Evolutionary conservation across 2,329 filamentous ascomycete genomes (phyloP).

Genomic region (Boeremia lycopersici): DNA sequence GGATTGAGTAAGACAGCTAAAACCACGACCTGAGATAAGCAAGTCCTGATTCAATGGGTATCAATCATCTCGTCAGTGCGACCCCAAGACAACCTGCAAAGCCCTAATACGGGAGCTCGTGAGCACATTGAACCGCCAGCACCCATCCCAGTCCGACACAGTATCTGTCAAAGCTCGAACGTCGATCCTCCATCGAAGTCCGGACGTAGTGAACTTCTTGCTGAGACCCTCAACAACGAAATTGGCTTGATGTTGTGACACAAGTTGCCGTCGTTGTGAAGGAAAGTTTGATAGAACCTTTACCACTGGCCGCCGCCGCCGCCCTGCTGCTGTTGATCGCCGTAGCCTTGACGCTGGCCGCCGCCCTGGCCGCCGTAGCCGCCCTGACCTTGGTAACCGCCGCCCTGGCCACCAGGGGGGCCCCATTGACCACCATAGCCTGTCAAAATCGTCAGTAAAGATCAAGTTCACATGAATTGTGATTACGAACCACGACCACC

Average conservation of each 20-base stretch:
- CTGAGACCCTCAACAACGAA: conserved; percentile 15
- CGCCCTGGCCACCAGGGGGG: conserved; percentile 31
- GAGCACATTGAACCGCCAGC: conserved; percentile 33
- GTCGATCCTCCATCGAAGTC: conserved; percentile 20
- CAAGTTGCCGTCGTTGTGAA: conserved; percentile 18
- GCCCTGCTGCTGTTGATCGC: conserved; percentile 38
- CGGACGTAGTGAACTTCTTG: conserved; percentile 10
- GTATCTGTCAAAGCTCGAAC: conserved; percentile 31
- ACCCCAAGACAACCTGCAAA: conserved; percentile 27
- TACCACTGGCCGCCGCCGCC: conserved; percentile 46
- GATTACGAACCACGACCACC: conserved; percentile 26
- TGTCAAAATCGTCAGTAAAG: conserved; percentile 13
- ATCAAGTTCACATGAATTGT: neutral
- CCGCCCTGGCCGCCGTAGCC: conserved; percentile 41
- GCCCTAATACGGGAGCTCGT: conserved; percentile 22
- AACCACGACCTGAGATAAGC: conserved; percentile 33
- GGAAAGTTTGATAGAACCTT: conserved; percentile 15
- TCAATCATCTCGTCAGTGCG: conserved; percentile 47
- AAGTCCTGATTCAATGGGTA: conserved; percentile 49
- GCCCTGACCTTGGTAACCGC: conserved; percentile 38
- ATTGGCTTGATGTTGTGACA: conserved; percentile 16
- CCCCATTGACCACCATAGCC: conserved; percentile 39
- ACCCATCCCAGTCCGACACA: conserved; percentile 32
- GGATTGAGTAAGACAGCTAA: conserved; percentile 26
- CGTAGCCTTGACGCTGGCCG: conserved; percentile 30